Evolutionary conservation across 1,139 yeast genomes (phyloP).

Genomic region (Nakaseomyces nivariensis): DNA sequence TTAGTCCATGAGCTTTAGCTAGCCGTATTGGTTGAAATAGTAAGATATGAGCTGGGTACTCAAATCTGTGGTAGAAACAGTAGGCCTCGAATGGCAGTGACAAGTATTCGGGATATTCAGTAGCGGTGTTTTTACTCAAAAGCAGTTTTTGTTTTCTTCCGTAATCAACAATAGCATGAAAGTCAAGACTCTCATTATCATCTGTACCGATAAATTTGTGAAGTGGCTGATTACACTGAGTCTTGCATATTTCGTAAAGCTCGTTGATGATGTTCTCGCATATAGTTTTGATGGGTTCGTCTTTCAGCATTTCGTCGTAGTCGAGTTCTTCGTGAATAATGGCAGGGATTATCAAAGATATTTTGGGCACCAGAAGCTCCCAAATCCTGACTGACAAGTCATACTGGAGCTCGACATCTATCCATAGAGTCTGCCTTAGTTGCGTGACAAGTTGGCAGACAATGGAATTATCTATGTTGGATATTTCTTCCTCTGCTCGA

Average conservation of each 20-base stretch:
- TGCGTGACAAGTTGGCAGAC: slow-evolving; percentile 12
- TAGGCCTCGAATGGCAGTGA: slow-evolving; percentile 24
- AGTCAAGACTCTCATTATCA: slow-evolving; percentile 9
- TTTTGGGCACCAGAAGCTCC: slow-evolving; percentile 21
- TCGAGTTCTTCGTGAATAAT: slow-evolving; percentile 23
- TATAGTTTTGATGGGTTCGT: slow-evolving; percentile 13
- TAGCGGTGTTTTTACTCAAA: slow-evolving; percentile 14
- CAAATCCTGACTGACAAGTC: slow-evolving; percentile 20
- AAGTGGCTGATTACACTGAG: slow-evolving; percentile 11
- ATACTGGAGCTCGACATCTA: slow-evolving; percentile 10
- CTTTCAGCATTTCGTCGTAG: slow-evolving; percentile 15
- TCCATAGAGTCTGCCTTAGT: slow-evolving; percentile 13
- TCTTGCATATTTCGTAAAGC: slow-evolving; percentile 15
- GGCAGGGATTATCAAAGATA: slow-evolving; percentile 19
- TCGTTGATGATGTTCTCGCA: slow-evolving; percentile 19
- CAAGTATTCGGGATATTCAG: slow-evolving; percentile 22
- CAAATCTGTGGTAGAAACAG: slow-evolving; percentile 23
- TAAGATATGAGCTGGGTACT: slow-evolving; percentile 22
- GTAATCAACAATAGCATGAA: slow-evolving; percentile 12
- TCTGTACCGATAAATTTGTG: background rate
- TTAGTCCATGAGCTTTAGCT: slow-evolving; percentile 14
- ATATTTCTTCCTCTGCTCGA: slow-evolving; percentile 8
- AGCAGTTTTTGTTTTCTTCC: slow-evolving; percentile 15
- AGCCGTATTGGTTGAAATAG: slow-evolving; percentile 19
- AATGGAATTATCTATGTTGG: slow-evolving; percentile 7